Conservation (phyloP, 805 yeast genomes). For the Metschnikowia cubensis region DNA sequence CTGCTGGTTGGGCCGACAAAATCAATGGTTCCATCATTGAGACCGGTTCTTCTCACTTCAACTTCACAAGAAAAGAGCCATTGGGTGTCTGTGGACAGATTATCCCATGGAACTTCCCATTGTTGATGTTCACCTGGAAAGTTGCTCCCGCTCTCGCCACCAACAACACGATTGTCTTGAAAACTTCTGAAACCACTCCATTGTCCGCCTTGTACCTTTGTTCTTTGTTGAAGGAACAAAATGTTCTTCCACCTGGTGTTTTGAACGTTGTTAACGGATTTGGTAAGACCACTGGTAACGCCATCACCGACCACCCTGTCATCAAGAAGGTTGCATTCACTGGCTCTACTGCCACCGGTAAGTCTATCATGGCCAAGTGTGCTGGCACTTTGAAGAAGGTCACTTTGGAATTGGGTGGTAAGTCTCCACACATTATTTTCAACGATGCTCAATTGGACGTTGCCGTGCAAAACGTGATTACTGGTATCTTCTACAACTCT, state of each 20-base stretch:
- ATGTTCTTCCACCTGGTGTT: conserved; percentile 82
- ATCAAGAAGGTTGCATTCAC: conserved; percentile 92
- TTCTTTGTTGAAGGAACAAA: conserved; percentile 69
- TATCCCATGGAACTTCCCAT: conserved; percentile 97
- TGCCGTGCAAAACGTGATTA: conserved; percentile 70
- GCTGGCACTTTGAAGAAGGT: conserved; percentile 76
- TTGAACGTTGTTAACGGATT: conserved; percentile 82
- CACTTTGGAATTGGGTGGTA: conserved; percentile 94
- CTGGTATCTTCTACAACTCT: conserved; percentile 87
- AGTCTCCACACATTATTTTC: conserved; percentile 87
- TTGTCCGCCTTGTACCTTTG: conserved; percentile 78
- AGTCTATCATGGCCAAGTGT: conserved; percentile 78
- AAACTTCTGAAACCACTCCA: conserved; percentile 91
- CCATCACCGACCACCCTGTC: conserved; percentile 71
- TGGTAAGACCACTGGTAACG: conserved; percentile 81
- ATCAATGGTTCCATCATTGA: conserved; percentile 70
- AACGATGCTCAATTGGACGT: conserved; percentile 77
- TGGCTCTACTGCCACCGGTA: conserved; percentile 91
- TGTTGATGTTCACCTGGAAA: conserved; percentile 93
- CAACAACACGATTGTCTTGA: conserved; percentile 84
- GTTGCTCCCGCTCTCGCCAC: conserved; percentile 89
- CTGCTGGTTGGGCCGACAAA: conserved; percentile 93
- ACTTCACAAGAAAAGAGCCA: conserved; percentile 83
- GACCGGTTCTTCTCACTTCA: conserved; percentile 69
- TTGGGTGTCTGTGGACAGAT: conserved; percentile 94